phyloP scores from a whole-genome alignment of 441 rosid species.

The Eruca vesicaria region DNA sequence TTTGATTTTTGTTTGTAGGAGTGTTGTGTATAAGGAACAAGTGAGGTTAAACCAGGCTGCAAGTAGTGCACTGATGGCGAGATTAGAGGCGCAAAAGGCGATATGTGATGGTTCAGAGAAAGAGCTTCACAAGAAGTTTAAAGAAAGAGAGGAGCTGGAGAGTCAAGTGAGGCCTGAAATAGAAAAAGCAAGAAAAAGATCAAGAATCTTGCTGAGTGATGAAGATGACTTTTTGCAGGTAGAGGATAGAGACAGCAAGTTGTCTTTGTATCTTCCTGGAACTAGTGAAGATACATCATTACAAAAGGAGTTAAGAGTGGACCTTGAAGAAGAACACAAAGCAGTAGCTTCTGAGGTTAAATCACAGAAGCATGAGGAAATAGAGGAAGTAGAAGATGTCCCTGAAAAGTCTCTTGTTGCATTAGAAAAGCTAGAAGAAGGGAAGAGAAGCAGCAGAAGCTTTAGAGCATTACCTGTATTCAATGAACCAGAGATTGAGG shows the following conservation, averaged over 20 bases:
- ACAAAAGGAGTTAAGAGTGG: slow-evolving; percentile 66
- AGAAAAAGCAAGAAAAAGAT: slow-evolving; percentile 83
- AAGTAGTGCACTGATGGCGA: slow-evolving; percentile 72
- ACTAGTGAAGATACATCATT: slow-evolving; percentile 44
- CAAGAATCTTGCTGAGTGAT: slow-evolving; percentile 42
- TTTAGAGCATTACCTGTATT: slow-evolving; percentile 31
- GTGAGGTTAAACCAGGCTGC: slow-evolving; percentile 91
- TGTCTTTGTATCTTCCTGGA: slow-evolving; percentile 66
- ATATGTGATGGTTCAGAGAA: slow-evolving; percentile 81
- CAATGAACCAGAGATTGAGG: slow-evolving; percentile 49
- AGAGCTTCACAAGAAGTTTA: slow-evolving; percentile 81
- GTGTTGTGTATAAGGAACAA: slow-evolving; percentile 89
- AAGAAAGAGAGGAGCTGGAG: slow-evolving; percentile 76
- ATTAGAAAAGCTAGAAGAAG: slow-evolving; percentile 40
- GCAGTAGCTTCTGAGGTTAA: slow-evolving; percentile 40
- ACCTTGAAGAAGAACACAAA: slow-evolving; percentile 70
- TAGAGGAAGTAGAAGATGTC: slow-evolving; percentile 11
- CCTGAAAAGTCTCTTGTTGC: slow-evolving; percentile 37
- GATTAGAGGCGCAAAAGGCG: slow-evolving; percentile 89
- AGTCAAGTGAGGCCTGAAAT: slow-evolving; percentile 65
- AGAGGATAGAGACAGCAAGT: slow-evolving; percentile 49
- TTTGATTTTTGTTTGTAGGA: slow-evolving; percentile 48
- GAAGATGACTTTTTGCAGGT: slow-evolving; percentile 47
- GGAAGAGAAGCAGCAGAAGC: slow-evolving; percentile 33
- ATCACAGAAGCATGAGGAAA: slow-evolving; percentile 41